These are phyloP conservation scores for Aspergillus leporis DNA, from an alignment of 495 filamentous ascomycete species.

Conservation along the genomic window DNA sequence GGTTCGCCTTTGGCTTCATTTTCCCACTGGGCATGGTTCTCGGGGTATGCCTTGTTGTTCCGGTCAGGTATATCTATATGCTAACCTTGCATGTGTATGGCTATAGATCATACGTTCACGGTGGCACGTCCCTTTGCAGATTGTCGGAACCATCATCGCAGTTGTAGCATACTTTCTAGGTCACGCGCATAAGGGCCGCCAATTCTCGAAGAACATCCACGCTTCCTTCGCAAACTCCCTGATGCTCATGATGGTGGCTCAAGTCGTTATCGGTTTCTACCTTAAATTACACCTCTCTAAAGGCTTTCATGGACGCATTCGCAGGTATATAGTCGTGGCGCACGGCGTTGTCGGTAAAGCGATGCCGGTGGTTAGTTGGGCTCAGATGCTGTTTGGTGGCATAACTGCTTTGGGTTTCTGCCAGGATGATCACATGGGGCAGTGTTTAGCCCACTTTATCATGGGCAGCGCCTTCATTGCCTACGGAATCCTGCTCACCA, in stretches of 20 bases:
- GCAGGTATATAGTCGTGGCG: slow-evolving; percentile 65
- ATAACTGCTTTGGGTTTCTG: slow-evolving; percentile 95
- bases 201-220: slow-evolving; percentile 85
- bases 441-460: slow-evolving; percentile 96
- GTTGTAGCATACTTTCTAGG: slow-evolving; percentile 87
- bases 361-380: slow-evolving; percentile 85
- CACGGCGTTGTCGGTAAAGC: slow-evolving; percentile 85
- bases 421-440: slow-evolving; percentile 83
- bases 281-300: slow-evolving; percentile 85
- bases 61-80: neutral
- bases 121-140: slow-evolving; percentile 93
- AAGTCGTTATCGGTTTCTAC: slow-evolving; percentile 82
- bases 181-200: slow-evolving; percentile 83
- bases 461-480: slow-evolving; percentile 97
- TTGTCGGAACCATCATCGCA: slow-evolving; percentile 70
- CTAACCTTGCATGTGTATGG: slow-evolving; percentile 6
- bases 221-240: slow-evolving; percentile 74
- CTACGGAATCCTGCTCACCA: slow-evolving; percentile 85
- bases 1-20: slow-evolving; percentile 80
- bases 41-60: slow-evolving; percentile 58
- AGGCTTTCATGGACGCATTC: slow-evolving; percentile 77
- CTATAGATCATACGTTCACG: slow-evolving; percentile 79
- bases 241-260: slow-evolving; percentile 73
- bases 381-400: slow-evolving; percentile 95
- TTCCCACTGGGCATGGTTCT: slow-evolving; percentile 96